Base-by-base conservation (phyloP, 208 protist species). In the Trypanosoma cruzi region DNA sequence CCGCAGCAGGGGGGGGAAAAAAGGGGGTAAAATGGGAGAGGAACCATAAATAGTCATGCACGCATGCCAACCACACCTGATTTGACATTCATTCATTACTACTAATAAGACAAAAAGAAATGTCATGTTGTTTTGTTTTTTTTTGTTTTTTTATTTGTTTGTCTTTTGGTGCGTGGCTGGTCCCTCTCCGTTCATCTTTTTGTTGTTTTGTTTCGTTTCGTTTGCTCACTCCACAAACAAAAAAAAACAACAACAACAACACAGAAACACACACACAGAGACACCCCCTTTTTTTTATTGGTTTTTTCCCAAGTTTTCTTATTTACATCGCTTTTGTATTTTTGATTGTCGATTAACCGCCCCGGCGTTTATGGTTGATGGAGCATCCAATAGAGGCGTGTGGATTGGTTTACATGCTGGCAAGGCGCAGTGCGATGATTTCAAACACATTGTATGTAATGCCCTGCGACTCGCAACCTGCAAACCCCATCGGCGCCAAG, bases 371-470 rank as follows among this genome's bases (percentile, higher is more conserved):
- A n/a, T n/a, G n/a, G n/a, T n/a, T n/a, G n/a, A n/a, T n/a, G n/a
- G n/a, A n/a, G n/a, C n/a, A n/a, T n/a, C n/a, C n/a, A n/a, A n/a
- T n/a, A n/a, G n/a, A n/a, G n/a, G n/a, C n/a, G n/a, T n/a, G n/a
- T n/a, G n/a, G n/a, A n/a, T n/a, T n/a, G 6, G 28, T 46, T 40
- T 67, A 73, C 68, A 73, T 67, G 34, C 68, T 61, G n/a, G 60
- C 68, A 16, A 73, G 68, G 28, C 60, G 68, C 20, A 73, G 68
- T 2, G 68, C 68, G 31, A 73, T 73, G 40, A 73, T 50, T 40
- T 73, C 68, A 73, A 73, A 73, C 20, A 73, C 40, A 24, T 54
- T n/a, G 52, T 73, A 73, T 20, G 59, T 50, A 22, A 73, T 67
- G 4, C 52, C 36, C 34, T 59, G 36, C 37, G 24, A 34, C 24